phyloP scores from a whole-genome alignment of 257 asterid genomes.

The Nicotiana otophora region DNA sequence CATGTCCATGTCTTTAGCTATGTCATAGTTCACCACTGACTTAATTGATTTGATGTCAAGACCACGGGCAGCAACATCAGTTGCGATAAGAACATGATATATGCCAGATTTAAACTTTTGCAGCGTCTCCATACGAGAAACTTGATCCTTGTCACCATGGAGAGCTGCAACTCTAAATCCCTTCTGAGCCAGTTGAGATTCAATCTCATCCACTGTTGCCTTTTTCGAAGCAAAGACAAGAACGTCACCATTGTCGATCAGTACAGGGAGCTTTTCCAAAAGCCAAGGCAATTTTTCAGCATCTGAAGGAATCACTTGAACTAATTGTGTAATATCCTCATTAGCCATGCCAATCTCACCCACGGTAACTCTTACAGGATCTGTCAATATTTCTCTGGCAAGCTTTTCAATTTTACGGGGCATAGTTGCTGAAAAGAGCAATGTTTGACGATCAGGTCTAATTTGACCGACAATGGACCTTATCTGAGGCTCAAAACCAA shows the following conservation, averaged over 20 bases:
- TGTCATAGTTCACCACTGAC: slow-evolving; percentile 90
- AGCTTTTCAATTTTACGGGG: slow-evolving; percentile 93
- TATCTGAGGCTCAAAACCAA: slow-evolving; percentile 97
- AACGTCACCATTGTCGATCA: slow-evolving; percentile 92
- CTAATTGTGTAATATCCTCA: slow-evolving; percentile 91
- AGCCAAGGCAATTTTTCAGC: slow-evolving; percentile 89
- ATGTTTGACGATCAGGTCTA: slow-evolving; percentile 94
- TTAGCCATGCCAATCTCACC: slow-evolving; percentile 99
- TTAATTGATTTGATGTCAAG: slow-evolving; percentile 97
- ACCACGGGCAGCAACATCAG: slow-evolving; percentile 99
- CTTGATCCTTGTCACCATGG: slow-evolving; percentile 97
- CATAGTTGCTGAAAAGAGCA: slow-evolving; percentile 98
- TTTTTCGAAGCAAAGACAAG: slow-evolving; percentile 92
- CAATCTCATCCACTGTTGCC: slow-evolving; percentile 84
- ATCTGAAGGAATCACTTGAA: slow-evolving; percentile 74
- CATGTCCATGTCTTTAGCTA: slow-evolving; percentile 99
- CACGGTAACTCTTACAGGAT: slow-evolving; percentile 88
- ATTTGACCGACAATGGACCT: slow-evolving; percentile 95
- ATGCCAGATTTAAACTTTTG: slow-evolving; percentile 87
- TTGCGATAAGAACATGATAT: slow-evolving; percentile 90
- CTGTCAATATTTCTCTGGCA: slow-evolving; percentile 91
- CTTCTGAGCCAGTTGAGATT: slow-evolving; percentile 57
- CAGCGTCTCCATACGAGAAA: slow-evolving; percentile 89
- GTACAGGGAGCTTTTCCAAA: slow-evolving; percentile 77
- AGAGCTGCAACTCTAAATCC: slow-evolving; percentile 91